These are phyloP conservation scores for Pseudogymnoascus verrucosus DNA, from an alignment of 2,329 filamentous ascomycete genomes.

Conservation along the genomic window DNA sequence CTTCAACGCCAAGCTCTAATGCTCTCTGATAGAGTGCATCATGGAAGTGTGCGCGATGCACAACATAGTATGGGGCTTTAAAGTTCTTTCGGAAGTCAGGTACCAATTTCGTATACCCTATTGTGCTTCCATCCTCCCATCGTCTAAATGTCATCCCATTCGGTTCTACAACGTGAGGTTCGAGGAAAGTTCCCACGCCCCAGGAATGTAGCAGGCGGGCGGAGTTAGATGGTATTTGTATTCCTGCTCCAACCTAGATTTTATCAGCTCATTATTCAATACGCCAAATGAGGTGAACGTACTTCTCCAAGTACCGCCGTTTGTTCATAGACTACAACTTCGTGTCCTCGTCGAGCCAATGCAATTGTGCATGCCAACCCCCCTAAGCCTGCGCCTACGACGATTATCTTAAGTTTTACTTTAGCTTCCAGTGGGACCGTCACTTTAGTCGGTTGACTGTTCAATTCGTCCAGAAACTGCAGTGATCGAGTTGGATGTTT, in stretches of 20 bases:
- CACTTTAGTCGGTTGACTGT: neutral
- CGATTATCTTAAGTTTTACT: slow-evolving; percentile 19
- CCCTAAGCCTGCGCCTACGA: slow-evolving; percentile 37
- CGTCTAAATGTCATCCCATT: slow-evolving; percentile 29
- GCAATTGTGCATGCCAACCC: slow-evolving; percentile 35
- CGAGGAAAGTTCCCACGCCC: slow-evolving; percentile 26
- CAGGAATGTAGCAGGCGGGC: slow-evolving; percentile 26
- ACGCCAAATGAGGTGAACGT: slow-evolving; percentile 7
- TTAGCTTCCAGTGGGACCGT: slow-evolving; percentile 7
- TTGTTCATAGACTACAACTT: slow-evolving; percentile 34
- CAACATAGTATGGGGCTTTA: slow-evolving; percentile 25
- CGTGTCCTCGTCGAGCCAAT: slow-evolving; percentile 30
- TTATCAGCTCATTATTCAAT: neutral
- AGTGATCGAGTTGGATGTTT: slow-evolving; percentile 12
- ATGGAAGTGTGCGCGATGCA: slow-evolving; percentile 30
- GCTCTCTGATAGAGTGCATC: slow-evolving; percentile 23
- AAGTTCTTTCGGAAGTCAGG: slow-evolving; percentile 28
- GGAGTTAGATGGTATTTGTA: slow-evolving; percentile 34
- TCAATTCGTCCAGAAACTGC: slow-evolving; percentile 12
- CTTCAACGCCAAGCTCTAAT: slow-evolving; percentile 22
- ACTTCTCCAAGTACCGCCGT: slow-evolving; percentile 34
- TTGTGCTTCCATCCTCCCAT: slow-evolving; percentile 27
- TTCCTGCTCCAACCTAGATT: slow-evolving; percentile 31
- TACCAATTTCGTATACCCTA: slow-evolving; percentile 29
- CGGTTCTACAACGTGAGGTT: slow-evolving; percentile 25